Percentiles rank a stretch among this genome's conserved stretches.
phyloP scores from a whole-genome alignment of 306 rosid genomes.

The Ceratonia siliqua region DNA sequence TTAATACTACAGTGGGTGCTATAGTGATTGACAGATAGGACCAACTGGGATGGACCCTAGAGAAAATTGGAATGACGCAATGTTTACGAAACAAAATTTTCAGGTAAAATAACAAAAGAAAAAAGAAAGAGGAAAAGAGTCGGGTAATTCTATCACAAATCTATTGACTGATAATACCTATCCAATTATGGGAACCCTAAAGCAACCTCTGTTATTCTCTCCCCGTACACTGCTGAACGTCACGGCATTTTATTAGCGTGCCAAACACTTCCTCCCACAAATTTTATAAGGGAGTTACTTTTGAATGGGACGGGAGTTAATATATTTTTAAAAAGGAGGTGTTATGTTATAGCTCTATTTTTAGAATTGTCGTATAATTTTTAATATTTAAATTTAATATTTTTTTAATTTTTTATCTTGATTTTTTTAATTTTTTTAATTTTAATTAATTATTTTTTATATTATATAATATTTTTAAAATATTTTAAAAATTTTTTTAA shows the following conservation, averaged over 20 bases:
- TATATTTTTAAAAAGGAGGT: too few species aligned
- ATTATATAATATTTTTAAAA: too few species aligned
- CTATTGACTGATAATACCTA: not conserved
- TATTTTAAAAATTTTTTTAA: too few species aligned
- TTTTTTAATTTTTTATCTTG: too few species aligned
- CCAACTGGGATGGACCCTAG: not conserved
- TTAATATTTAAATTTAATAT: too few species aligned
- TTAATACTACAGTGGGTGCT: not conserved
- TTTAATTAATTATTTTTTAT: too few species aligned
- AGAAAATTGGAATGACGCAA: not conserved
- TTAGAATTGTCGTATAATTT: too few species aligned
- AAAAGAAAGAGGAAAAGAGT: not conserved
- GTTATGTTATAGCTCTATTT: too few species aligned
- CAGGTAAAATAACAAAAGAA: not conserved
- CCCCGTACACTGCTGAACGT: not conserved
- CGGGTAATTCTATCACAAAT: not conserved
- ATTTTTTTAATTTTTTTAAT: too few species aligned
- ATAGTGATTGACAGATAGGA: slow-evolving; percentile 1
- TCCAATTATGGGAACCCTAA: slow-evolving; percentile 6
- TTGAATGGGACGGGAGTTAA: too few species aligned
- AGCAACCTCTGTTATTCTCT: not conserved
- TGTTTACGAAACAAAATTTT: not conserved
- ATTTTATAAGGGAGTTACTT: too few species aligned
- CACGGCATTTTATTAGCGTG: not conserved
- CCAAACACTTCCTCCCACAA: not conserved